Conservation (phyloP, 805 yeast species). For the Candida sithepensis region DNA sequence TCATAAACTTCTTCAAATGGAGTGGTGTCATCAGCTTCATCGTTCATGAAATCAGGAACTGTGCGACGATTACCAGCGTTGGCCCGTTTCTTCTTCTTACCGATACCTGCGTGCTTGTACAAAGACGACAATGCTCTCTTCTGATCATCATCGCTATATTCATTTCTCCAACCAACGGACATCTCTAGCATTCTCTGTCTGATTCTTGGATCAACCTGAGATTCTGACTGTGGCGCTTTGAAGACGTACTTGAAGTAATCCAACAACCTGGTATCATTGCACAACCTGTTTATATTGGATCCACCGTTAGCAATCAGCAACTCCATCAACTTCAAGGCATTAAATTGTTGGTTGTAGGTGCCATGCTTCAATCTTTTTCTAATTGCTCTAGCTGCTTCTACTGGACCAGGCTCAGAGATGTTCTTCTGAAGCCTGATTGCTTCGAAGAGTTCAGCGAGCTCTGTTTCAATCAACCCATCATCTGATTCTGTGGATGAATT, state of each 20-base stretch:
- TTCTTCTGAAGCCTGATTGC: conserved; percentile 38
- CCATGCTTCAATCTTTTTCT: conserved; percentile 91
- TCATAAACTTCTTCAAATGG: conserved; percentile 33
- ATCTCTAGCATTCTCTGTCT: conserved; percentile 45
- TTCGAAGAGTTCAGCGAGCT: conserved; percentile 56
- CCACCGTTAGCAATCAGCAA: conserved; percentile 56
- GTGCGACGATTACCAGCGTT: conserved; percentile 4
- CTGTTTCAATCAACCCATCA: conserved; percentile 37
- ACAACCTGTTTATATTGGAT: conserved; percentile 41
- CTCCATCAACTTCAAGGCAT: conserved; percentile 59
- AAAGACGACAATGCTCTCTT: conserved; percentile 47
- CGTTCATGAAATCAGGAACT: conserved; percentile 46
- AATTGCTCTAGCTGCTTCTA: conserved; percentile 88
- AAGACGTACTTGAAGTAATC: conserved; percentile 56
- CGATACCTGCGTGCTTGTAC: conserved; percentile 40
- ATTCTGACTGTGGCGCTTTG: conserved; percentile 31
- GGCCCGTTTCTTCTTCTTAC: conserved; percentile 7
- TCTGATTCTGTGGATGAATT: conserved; percentile 40
- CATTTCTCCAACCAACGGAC: conserved; percentile 65
- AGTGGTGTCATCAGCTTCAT: conserved; percentile 43
- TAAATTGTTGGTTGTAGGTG: conserved; percentile 53
- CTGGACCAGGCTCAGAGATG: conserved; percentile 36
- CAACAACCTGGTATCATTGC: conserved; percentile 63
- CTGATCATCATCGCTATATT: conserved; percentile 46
- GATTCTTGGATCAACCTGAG: conserved; percentile 36